Conservation (phyloP, 106 monocot species). For the Gastrodia elata region DNA sequence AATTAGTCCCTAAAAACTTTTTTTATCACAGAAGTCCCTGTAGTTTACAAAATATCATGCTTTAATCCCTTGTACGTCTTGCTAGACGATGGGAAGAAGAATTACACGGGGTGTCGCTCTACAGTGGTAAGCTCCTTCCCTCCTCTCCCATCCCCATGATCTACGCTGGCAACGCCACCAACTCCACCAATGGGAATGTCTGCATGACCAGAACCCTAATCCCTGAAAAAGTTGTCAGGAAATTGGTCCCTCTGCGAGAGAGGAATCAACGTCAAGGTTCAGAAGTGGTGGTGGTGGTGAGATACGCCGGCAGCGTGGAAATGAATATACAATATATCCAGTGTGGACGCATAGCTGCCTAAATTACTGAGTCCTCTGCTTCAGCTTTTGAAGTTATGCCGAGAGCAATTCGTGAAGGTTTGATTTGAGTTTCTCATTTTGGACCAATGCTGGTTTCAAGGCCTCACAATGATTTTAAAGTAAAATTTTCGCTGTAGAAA, state of each 20-base stretch:
- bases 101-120: conserved; percentile 89
- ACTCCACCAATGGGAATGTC: conserved; percentile 64
- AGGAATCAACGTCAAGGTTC: conserved; percentile 70
- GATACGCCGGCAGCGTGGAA: conserved; percentile 68
- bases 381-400: no score
- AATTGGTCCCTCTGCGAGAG: conserved; percentile 90
- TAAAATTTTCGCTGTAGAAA: no score
- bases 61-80: no score
- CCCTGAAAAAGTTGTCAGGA: conserved; percentile 72
- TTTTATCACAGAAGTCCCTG: no score
- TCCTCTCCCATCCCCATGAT: conserved; percentile 35
- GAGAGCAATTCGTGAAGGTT: no score
- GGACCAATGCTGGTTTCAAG: no score
- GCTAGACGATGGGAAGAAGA: conserved; percentile 76
- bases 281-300: conserved; percentile 83
- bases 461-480: no score
- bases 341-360: no score
- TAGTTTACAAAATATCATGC: no score
- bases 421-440: not conserved
- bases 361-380: no score
- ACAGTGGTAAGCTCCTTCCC: conserved; percentile 50
- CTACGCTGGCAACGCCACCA: conserved; percentile 88
- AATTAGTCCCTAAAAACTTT: no score
- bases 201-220: conserved; percentile 78
- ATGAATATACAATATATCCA: no score